These are phyloP conservation scores for Arachnomyces sp. DNA, from an alignment of 2,329 filamentous ascomycete species.

Conservation along the genomic window DNA sequence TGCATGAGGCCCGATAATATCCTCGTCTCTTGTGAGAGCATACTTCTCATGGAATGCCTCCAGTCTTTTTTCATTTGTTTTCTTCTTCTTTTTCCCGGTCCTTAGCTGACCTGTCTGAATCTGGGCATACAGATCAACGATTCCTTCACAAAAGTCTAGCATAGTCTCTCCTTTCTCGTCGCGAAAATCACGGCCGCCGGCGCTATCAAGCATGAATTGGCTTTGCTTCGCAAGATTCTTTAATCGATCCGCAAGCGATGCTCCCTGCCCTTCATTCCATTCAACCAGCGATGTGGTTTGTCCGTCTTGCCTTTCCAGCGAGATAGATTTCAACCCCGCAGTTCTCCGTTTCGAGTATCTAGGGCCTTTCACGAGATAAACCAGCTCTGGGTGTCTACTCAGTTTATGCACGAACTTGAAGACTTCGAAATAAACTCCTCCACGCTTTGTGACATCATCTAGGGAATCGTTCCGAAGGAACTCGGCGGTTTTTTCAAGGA, in stretches of 20 bases:
- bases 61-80: slow-evolving; percentile 14
- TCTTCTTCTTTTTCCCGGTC: slow-evolving; percentile 7
- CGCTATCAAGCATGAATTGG: slow-evolving; percentile 22
- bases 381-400: slow-evolving; percentile 23
- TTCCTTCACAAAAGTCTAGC: slow-evolving; percentile 26
- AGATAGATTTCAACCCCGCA: slow-evolving; percentile 31
- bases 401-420: slow-evolving; percentile 35
- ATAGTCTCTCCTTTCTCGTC: slow-evolving; percentile 20
- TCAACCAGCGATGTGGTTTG: slow-evolving; percentile 7
- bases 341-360: slow-evolving; percentile 26
- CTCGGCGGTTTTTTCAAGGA: slow-evolving; percentile 31
- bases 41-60: slow-evolving; percentile 26
- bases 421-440: slow-evolving; percentile 30
- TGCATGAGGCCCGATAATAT: slow-evolving; percentile 24
- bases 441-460: slow-evolving; percentile 27
- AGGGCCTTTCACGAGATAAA: slow-evolving; percentile 25
- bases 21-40: slow-evolving; percentile 30
- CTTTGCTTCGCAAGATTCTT: slow-evolving; percentile 25
- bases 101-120: slow-evolving; percentile 14
- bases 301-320: slow-evolving; percentile 14
- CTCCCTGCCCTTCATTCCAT: slow-evolving; percentile 1
- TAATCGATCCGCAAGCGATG: slow-evolving; percentile 14
- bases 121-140: slow-evolving; percentile 22
- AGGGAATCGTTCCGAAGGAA: slow-evolving; percentile 36
- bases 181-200: slow-evolving; percentile 16